Evolutionary conservation across 2,329 filamentous ascomycete species (phyloP).

Genomic region (Colletotrichum sp.): DNA sequence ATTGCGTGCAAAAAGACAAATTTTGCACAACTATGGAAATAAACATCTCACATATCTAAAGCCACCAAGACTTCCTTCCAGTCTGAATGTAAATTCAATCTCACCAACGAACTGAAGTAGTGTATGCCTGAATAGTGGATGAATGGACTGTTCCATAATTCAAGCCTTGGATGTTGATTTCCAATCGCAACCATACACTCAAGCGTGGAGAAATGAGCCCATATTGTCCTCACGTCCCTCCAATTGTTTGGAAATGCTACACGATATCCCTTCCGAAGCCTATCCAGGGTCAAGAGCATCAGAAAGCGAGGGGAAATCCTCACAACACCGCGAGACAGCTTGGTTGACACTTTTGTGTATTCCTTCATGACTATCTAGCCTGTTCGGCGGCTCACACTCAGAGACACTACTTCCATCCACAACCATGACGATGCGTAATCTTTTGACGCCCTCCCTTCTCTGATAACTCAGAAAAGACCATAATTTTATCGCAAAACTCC

Average conservation of each 20-base stretch:
- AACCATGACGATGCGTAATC: neutral
- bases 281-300: neutral
- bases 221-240: neutral
- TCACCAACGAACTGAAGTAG: neutral
- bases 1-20: no score
- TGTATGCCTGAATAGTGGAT: neutral
- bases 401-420: neutral
- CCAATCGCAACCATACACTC: neutral
- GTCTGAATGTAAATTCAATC: neutral
- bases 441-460: conserved; percentile 2
- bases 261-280: neutral
- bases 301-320: neutral
- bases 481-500: conserved; percentile 18
- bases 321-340: neutral
- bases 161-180: neutral
- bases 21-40: neutral
- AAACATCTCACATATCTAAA: no score
- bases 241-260: neutral
- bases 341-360: conserved; percentile 11
- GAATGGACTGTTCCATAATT: neutral
- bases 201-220: neutral
- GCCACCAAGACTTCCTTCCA: neutral
- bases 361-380: neutral
- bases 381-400: neutral
- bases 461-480: neutral